Conservation (phyloP, 2,329 filamentous ascomycete species). For the Xylariales sp. region DNA sequence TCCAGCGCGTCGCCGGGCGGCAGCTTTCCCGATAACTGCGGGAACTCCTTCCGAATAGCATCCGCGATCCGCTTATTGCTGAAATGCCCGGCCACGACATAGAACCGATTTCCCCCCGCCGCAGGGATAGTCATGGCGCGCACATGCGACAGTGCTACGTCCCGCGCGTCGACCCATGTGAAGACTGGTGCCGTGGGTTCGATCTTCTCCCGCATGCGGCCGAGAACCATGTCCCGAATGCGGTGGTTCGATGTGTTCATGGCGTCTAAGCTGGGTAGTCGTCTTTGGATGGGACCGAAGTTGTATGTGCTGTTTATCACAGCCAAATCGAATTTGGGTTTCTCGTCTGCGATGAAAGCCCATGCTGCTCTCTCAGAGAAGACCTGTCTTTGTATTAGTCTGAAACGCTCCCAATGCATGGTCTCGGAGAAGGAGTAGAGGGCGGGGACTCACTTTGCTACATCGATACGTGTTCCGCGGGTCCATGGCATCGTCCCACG, state of each 20-base stretch:
- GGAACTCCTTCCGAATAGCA: slow-evolving; percentile 51
- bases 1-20: slow-evolving; percentile 35
- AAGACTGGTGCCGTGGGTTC: slow-evolving; percentile 51
- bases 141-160: slow-evolving; percentile 62
- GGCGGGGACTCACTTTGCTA: slow-evolving; percentile 47
- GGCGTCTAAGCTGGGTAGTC: slow-evolving; percentile 55
- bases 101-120: slow-evolving; percentile 59
- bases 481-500: slow-evolving; percentile 29
- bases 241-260: slow-evolving; percentile 72
- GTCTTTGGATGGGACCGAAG: slow-evolving; percentile 60
- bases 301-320: slow-evolving; percentile 60
- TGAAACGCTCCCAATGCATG: too few species aligned
- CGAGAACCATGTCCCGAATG: slow-evolving; percentile 58
- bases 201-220: slow-evolving; percentile 53
- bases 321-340: slow-evolving; percentile 54
- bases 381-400: slow-evolving; percentile 33
- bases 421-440: too few species aligned
- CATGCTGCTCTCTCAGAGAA: slow-evolving; percentile 66
- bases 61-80: slow-evolving; percentile 55
- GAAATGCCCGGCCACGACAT: slow-evolving; percentile 56
- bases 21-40: slow-evolving; percentile 43
- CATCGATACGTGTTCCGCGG: slow-evolving; percentile 27
- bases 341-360: slow-evolving; percentile 53
- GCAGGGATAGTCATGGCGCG: slow-evolving; percentile 50
- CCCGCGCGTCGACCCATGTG: slow-evolving; percentile 56